Conservation (phyloP, 805 yeast genomes). For the Ogataea paradorogensis region DNA sequence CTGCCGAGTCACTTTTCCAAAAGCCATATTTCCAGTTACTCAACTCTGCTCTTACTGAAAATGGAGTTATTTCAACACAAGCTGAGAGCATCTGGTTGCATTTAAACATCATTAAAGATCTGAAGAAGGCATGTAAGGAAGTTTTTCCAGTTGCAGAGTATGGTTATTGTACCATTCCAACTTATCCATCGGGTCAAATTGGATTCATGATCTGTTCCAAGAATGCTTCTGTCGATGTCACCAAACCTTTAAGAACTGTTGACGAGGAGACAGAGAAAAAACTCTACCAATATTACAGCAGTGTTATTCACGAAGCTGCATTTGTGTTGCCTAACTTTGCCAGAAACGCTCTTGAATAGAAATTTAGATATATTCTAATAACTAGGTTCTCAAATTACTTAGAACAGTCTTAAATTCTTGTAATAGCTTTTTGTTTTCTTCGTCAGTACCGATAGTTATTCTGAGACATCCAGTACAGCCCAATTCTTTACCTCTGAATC, state of each 20-base stretch:
- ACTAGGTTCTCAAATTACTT: conserved; percentile 8
- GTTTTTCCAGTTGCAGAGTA: conserved; percentile 92
- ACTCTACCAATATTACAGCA: conserved; percentile 78
- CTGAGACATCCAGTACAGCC: conserved; percentile 89
- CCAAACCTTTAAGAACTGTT: conserved; percentile 65
- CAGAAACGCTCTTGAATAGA: conserved; percentile 35
- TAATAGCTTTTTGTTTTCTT: conserved; percentile 64
- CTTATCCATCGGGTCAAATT: conserved; percentile 95
- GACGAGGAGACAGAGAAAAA: conserved; percentile 58
- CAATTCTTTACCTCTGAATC: conserved; percentile 87
- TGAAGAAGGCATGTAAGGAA: conserved; percentile 75
- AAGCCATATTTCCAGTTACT: conserved; percentile 85
- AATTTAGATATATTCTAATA: background rate
- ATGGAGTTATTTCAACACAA: conserved; percentile 91
- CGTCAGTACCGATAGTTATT: conserved; percentile 79
- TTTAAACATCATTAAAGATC: conserved; percentile 74
- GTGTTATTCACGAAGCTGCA: conserved; percentile 80
- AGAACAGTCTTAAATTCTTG: conserved; percentile 28
- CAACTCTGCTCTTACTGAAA: conserved; percentile 82
- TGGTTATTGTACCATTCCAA: conserved; percentile 90
- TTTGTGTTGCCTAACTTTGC: conserved; percentile 95
- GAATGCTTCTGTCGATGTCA: conserved; percentile 61
- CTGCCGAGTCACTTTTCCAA: conserved; percentile 92
- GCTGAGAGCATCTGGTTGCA: conserved; percentile 96
- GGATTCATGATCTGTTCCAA: conserved; percentile 97